phyloP scores from a whole-genome alignment of 2,329 filamentous ascomycete genomes.

The Colletotrichum eremochloae region DNA sequence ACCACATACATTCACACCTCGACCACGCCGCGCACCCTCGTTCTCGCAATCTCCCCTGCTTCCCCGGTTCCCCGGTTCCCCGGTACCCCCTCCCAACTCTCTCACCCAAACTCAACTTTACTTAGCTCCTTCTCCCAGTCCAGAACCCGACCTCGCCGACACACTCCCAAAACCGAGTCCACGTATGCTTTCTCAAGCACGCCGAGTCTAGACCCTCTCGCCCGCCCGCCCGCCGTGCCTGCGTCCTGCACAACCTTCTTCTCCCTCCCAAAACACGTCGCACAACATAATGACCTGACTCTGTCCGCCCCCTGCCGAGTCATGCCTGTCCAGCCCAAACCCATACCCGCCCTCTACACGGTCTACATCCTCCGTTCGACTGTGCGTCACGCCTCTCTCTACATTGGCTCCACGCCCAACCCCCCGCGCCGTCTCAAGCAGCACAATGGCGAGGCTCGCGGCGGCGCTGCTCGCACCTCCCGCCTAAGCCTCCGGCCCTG shows the following conservation, averaged over 20 bases:
- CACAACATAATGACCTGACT: slow-evolving; percentile 42
- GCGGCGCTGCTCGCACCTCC: slow-evolving; percentile 84
- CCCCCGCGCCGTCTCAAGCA: slow-evolving; percentile 87
- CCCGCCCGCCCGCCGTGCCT: neutral
- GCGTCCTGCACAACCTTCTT: slow-evolving; percentile 18
- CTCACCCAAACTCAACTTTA: slow-evolving; percentile 13
- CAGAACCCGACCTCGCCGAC: slow-evolving; percentile 24
- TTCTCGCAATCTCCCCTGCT: neutral
- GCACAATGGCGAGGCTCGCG: slow-evolving; percentile 88
- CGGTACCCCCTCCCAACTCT: neutral
- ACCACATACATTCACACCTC: neutral
- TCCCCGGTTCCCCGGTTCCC: slow-evolving; percentile 3
- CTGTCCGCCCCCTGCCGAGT: slow-evolving; percentile 39
- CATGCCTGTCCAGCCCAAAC: slow-evolving; percentile 62
- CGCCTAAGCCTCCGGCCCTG: slow-evolving; percentile 80
- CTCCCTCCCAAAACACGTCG: slow-evolving; percentile 28
- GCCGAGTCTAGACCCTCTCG: slow-evolving; percentile 27
- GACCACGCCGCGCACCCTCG: neutral
- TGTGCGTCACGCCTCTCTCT: slow-evolving; percentile 77
- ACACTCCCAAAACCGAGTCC: slow-evolving; percentile 40
- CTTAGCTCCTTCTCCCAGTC: slow-evolving; percentile 1
- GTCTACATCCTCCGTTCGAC: slow-evolving; percentile 93
- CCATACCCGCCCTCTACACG: slow-evolving; percentile 90
- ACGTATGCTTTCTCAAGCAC: slow-evolving; percentile 26
- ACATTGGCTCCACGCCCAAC: slow-evolving; percentile 93